Evolutionary conservation across 257 asterid species (phyloP), one percentile per base, ranked within the genome.

Genomic region (Plantago ovata): DNA sequence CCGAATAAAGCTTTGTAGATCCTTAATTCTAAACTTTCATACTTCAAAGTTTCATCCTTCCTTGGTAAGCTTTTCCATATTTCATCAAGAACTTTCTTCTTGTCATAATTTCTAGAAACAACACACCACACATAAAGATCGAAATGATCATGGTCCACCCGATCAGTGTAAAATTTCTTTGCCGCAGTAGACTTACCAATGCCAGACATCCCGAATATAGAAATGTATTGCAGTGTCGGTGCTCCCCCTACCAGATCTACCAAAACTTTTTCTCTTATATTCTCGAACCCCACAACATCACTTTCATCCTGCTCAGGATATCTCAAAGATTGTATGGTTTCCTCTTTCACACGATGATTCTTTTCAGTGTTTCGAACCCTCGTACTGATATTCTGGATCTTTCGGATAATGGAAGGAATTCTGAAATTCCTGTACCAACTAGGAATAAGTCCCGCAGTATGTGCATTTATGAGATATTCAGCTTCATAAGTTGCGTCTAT

Each of bases 401-500:
- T 46, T 46, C 10, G 51, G 20, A 46, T 5, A 46, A 46, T 8
- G 19, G 4, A 9, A 46, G 51, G 51, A 46, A 46, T 19, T 46
- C 51, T 16, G 51, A 16, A 21, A 16, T 46, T 46, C 51, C n/a
- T n/a, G 15, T 46, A 46, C 51, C 51, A 46, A 46, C 51, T 46
- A 13, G 48, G 41, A 16, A 49, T 3, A 0, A 43, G 38, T 13
- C 32, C 10, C 1, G 52, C 59, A 23, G 62, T 13, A 56, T 28
- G 13, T 18, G 64, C 50, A 20, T 73, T 64, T 2, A 73, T 33
- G 9, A 28, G 23, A 15, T 73, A 67, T 60, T 60, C 62, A 24
- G 58, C 71, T 64, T 36, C 53, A 53, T 58, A 49, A 1, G 63
- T 45, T 13, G 38, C 43, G 40, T 68, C 71, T 53, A 72, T 68